Base-by-base conservation (phyloP, 1,284 basidiomycete genomes). In the Sanguinoderma infundibulare region DNA sequence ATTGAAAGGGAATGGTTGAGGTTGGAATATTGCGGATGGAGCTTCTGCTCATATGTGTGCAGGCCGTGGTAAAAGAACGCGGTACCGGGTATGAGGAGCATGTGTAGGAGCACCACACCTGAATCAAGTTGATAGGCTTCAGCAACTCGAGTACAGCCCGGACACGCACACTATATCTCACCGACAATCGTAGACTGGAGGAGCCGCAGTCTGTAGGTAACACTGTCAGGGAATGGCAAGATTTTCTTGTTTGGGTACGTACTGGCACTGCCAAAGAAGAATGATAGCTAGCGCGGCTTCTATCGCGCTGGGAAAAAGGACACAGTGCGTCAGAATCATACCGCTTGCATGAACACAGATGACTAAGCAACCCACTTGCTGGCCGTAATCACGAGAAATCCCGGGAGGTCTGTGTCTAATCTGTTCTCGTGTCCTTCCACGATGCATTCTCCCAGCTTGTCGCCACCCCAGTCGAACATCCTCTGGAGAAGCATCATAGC, bases 281-380 rank as follows among this genome's bases (percentile, higher is more conserved):
- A 90, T 83, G 57, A 91, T 87, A 0, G 87, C 87, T 3, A 91
- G 75, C 0, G 87, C 87, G 0, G 84, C 88, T 75, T 91, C 89
- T 1, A 80, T 77, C 14, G 73, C 72, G 55, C 78, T 79, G 53
- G 9, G 15, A 40, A 39, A 49, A 17, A 12, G 28, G 20, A 24
- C 36, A 15, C 52, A 55, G 34, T 38, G 14, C 30, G 53, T 50
- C 54, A 47, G 34, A 42, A 44, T 26, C n/a, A n/a, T n/a, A n/a
- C n/a, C n/a, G 9, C 36, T 14, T 26, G 42, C 22, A 20, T 5
- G 8, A 6, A 8, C 39, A 50, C 50, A 10, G 39, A 50, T 7
- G 17, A 51, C 44, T 14, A 35, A n/a, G 44, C 20, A 36, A 73
- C 79, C 51, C 59, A 86, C 86, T 89, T 88, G 74, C 87, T 87